phyloP scores from a whole-genome alignment of 2,329 filamentous ascomycete genomes.

The Phaeophleospora eucalypticola region DNA sequence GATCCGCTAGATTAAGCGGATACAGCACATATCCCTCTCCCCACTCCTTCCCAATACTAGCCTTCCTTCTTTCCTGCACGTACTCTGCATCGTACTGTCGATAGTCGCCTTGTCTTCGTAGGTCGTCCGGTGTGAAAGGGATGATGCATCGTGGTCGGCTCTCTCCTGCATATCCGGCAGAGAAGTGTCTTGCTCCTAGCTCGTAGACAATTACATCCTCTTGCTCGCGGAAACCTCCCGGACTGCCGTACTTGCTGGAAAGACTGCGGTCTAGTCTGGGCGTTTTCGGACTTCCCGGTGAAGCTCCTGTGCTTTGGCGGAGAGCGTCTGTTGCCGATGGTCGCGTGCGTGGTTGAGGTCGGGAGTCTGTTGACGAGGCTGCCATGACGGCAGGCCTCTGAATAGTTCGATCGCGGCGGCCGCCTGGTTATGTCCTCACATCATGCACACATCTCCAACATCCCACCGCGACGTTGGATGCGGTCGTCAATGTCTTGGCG shows the following conservation, averaged over 20 bases:
- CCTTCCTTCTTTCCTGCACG: constrained; percentile 4
- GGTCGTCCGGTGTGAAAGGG: constrained; percentile 69
- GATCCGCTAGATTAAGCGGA: constrained; percentile 65
- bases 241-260: constrained; percentile 56
- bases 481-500: background rate
- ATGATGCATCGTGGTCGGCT: constrained; percentile 66
- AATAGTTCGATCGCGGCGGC: background rate
- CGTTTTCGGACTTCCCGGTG: constrained; percentile 21
- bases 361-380: constrained; percentile 10
- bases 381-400: constrained; percentile 13
- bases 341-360: constrained; percentile 18
- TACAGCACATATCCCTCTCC: constrained; percentile 69
- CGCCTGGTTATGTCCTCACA: background rate
- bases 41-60: constrained; percentile 58
- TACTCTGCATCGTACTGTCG: constrained; percentile 42
- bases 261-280: constrained; percentile 57
- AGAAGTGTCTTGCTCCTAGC: constrained; percentile 71
- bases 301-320: constrained; percentile 8
- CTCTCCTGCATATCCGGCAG: constrained; percentile 84
- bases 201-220: constrained; percentile 84
- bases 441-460: background rate
- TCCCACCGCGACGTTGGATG: background rate
- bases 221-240: constrained; percentile 61
- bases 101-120: constrained; percentile 77
- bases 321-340: constrained; percentile 11